Percentiles rank a stretch among this genome's conserved stretches.
Evolutionary conservation across 2,329 filamentous ascomycete genomes (phyloP).

Genomic region (Fusarium sp.): DNA sequence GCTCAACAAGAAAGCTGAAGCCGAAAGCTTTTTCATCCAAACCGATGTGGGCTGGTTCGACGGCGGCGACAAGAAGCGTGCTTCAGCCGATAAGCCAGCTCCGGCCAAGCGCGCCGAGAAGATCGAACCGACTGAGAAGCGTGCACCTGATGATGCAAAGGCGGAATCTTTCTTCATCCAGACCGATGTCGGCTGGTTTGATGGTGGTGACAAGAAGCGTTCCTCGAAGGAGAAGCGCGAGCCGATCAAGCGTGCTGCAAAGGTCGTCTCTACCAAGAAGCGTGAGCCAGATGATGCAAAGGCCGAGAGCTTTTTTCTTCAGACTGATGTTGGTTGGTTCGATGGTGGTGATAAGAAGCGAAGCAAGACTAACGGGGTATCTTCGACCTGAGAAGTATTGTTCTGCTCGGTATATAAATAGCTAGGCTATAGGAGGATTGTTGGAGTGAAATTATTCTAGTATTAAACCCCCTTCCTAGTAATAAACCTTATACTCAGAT

Average conservation of each 20-base stretch:
- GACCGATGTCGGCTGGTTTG: not conserved
- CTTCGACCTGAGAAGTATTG: not conserved
- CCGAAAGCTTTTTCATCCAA: conserved; percentile 1
- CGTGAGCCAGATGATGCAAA: not conserved
- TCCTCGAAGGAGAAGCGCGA: not conserved
- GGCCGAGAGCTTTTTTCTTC: not conserved
- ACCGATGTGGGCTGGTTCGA: conserved; percentile 12
- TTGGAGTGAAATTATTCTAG: too few relatives aligned
- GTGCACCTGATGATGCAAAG: not conserved
- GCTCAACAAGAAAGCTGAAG: not conserved
- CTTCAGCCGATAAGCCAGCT: not conserved
- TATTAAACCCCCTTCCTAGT: too few relatives aligned
- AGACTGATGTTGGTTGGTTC: not conserved
- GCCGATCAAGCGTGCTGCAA: not conserved
- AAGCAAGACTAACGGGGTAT: not conserved
- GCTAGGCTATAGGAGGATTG: too few relatives aligned
- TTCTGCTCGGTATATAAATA: not conserved
- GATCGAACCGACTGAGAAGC: not conserved
- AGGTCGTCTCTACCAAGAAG: not conserved
- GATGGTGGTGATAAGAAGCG: conserved; percentile 4
- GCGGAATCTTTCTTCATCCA: not conserved
- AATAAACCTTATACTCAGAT: too few relatives aligned
- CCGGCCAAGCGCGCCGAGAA: not conserved
- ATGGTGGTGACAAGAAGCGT: not conserved
- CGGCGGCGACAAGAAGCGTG: not conserved